Base-by-base conservation (phyloP, 2,329 filamentous ascomycete species). In the Ophiocordyceps unilateralis region DNA sequence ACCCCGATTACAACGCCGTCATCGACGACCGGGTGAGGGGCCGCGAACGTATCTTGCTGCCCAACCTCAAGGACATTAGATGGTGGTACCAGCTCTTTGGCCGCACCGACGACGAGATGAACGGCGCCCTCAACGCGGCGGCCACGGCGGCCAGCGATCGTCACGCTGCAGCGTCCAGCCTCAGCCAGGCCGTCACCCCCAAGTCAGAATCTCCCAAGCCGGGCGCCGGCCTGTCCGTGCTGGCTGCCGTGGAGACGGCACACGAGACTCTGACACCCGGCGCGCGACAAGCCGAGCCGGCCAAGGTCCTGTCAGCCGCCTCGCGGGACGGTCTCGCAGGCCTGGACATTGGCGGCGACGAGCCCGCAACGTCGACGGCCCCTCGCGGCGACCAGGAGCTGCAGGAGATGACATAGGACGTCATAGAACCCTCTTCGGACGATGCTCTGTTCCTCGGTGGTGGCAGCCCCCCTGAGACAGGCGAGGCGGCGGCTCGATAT, bases 41-140 rank as follows among this genome's bases (percentile, higher is more conserved):
- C 5, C 78, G 80, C 45, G 88, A 94, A 57, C 74, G 87, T 4
- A 73, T 98, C 8, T 70, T 98, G 14, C 83, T 96, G 49, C 89
- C 91, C 0, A 70, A 74, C 3, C 65, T 81, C 1, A 74, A 74
- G 12, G 81, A 93, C 47, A 74, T 91, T n/a, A 74, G 86, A 46
- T 98, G 91, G 91, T 98, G 91, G 91, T 72, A 81, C 49, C 83
- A 91, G 53, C 65, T 81, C 1, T 98, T 95, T 61, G 85, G 86
- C 40, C 76, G 88, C 26, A 79, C 79, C 3, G 85, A 95, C 51
- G 76, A 81, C 43, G 91, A 98, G 58, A 96, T 98, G 89, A 98
- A 98, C 53, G 76, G 75, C 0, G 66, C 72, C 30, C 62, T 76
- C 11, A 69, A 76, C 51, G 64, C 67, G 7, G 70, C 69, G 3